Evolutionary conservation across 345 rosid genomes (phyloP).

Genomic region (Murraya koenigii): DNA sequence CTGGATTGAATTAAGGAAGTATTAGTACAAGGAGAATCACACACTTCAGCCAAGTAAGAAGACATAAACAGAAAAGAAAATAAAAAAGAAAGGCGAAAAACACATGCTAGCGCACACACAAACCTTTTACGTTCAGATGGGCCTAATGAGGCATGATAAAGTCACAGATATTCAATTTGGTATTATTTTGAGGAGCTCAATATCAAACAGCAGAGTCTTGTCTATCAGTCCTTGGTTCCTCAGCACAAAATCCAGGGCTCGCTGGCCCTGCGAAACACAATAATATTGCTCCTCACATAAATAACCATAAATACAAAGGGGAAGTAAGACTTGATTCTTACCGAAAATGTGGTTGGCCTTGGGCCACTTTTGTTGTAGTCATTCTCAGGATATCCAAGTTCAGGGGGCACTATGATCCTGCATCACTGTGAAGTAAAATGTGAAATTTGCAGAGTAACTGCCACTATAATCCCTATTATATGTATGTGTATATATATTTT

Average conservation of each 20-base stretch:
- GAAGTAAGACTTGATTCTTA: conserved; percentile 28
- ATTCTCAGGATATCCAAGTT: conserved; percentile 88
- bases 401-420: conserved; percentile 98
- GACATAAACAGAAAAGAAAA: neutral
- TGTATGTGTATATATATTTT: neutral
- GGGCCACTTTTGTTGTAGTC: conserved; percentile 83
- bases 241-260: conserved; percentile 93
- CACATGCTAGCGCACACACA: neutral
- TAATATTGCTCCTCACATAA: neutral
- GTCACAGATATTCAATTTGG: conserved; percentile 30
- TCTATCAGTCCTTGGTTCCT: conserved; percentile 92
- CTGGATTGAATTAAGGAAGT: neutral
- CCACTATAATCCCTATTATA: neutral
- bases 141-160: neutral
- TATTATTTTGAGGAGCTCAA: conserved; percentile 81
- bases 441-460: conserved; percentile 21
- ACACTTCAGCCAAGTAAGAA: neutral
- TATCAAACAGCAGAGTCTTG: conserved; percentile 90
- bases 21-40: neutral
- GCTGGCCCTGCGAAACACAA: conserved; percentile 65
- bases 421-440: conserved; percentile 44
- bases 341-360: conserved; percentile 85
- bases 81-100: neutral
- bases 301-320: neutral
- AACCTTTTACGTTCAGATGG: conserved; percentile 18